A percentile compares a stretch with the other conserved stretches of the same genome.
phyloP scores from a whole-genome alignment of 768 basidiomycete species.

The Trametes cingulata region DNA sequence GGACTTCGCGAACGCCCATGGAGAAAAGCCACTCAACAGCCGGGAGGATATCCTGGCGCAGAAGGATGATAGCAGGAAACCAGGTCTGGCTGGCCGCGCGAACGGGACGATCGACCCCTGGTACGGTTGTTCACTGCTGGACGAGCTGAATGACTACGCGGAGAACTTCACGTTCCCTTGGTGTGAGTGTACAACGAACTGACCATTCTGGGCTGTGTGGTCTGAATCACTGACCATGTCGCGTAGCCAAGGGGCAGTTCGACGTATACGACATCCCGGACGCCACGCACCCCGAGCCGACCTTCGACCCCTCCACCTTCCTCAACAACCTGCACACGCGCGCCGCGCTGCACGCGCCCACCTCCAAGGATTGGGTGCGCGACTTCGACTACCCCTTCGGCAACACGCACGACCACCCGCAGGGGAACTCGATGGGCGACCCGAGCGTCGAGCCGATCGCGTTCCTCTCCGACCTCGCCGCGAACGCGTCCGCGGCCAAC shows the following conservation, averaged over 20 bases:
- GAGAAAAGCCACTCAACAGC: no score
- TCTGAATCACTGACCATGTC: background rate
- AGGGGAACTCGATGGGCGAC: constrained; percentile 19
- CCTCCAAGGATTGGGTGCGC: constrained; percentile 48
- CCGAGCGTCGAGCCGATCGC: constrained; percentile 51
- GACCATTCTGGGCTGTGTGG: background rate
- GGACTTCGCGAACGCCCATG: no score
- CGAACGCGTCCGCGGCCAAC: constrained; percentile 55
- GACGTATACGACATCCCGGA: constrained; percentile 26
- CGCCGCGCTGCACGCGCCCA: constrained; percentile 68
- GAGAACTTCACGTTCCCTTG: constrained; percentile 68
- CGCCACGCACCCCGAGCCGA: constrained; percentile 43
- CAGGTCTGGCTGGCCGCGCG: constrained; percentile 47
- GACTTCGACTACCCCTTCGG: constrained; percentile 39
- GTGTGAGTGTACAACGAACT: no score
- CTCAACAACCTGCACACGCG: constrained; percentile 56
- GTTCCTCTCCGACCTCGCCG: constrained; percentile 63
- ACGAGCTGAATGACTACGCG: constrained; percentile 69
- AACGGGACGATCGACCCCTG: constrained; percentile 49
- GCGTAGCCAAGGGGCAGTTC: constrained; percentile 9
- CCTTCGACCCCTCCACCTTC: constrained; percentile 54
- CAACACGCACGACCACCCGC: constrained; percentile 22
- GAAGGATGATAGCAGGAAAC: constrained; percentile 37
- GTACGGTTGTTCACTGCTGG: constrained; percentile 53
- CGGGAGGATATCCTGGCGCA: no score